Evolutionary conservation across 2,329 filamentous ascomycete species (phyloP), one percentile per base, ranked within the genome.

Genomic region (Amauroascus niger): DNA sequence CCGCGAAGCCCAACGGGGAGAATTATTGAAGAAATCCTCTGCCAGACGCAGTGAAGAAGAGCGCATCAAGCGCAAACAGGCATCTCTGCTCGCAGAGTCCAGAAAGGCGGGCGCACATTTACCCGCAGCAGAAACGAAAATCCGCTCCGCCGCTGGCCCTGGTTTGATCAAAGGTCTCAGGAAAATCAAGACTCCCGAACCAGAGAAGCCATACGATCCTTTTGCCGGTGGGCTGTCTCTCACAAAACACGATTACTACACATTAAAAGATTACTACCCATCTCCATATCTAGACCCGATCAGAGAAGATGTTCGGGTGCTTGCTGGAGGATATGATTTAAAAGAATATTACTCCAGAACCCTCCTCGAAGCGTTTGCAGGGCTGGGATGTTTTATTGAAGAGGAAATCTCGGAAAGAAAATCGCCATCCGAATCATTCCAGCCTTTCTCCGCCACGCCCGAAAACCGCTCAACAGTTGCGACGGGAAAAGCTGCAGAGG

Each of bases 331-430:
- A 0, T 97, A 94, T 70, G 83, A 84, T 62, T 74, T 91, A 41
- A 75, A 79, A 32, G 89, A 95, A 65, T 97, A 93, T 65, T 87
- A 88, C 63, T 77, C 82, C 6, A 78, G 90, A 22, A 84, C 87
- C 22, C 73, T 98, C 65, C 86, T 88, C 57, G 90, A 96, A 65
- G 89, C 91, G 0, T 97, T 96, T 70, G 82, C 87, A 0, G 93
- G 94, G 0, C 69, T 98, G 56, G 88, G 87, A 0, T 87, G 95
- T 40, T 94, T 95, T 62, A 76, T 98, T 40, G 84, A 80, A 33
- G 88, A 96, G 44, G 90, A 95, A 64, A 63, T 74, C 16, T 53
- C 67, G 1, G 59, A 65, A 35, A 61, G 68, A 40, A 63, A 69
- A 39, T 59, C 58, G 35, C 46, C 56, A 32, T 56, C 47, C 53